Base-by-base conservation (phyloP, 2,329 filamentous ascomycete genomes). In the Fusarium goolgardi region DNA sequence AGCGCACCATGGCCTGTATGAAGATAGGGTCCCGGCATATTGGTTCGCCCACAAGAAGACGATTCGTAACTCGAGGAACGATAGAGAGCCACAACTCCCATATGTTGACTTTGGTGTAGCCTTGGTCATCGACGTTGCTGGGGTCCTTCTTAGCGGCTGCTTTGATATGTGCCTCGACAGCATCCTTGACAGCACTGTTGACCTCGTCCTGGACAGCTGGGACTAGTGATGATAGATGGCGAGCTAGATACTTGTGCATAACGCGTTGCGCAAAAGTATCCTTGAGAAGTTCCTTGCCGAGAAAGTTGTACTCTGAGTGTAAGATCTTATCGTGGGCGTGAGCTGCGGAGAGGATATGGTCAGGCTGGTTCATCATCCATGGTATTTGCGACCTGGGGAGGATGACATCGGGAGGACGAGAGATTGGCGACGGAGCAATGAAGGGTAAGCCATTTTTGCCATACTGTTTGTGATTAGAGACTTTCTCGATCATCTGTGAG, bases 331-430 rank as follows among this genome's bases (percentile, higher is more conserved):
- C 76, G 64, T 83, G 82, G 1, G 82, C 81, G 2, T 78, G 73
- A 50, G 78, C 72, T 1, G 81, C 75, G 3, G 80, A 83, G 29
- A 84, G 73, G 3, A 81, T 67, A 29, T 72, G 69, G 56, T 84
- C 82, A n/a, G 82, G 82, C 65, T 82, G 79, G 41, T 82, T 80
- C 59, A 84, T 77, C 71, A 84, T 78, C 82, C 82, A 84, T 11
- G 75, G 70, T 11, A 81, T 78, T 68, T 83, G 80, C 1, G 77
- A 78, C 5, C 74, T 76, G 3, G 82, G 82, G 6, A 84, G 73
- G 50, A 84, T 78, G 39, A 84, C 78, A 44, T 84, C 81, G 23
- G 79, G 75, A 2, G 80, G 76, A 4, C 79, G 77, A 10, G 78
- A 78, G 1, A 81, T 76, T 6, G 80, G 76, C 1, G 80, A 76